Base-by-base conservation (phyloP, 2,329 filamentous ascomycete species). In the Monosporascus sp. region DNA sequence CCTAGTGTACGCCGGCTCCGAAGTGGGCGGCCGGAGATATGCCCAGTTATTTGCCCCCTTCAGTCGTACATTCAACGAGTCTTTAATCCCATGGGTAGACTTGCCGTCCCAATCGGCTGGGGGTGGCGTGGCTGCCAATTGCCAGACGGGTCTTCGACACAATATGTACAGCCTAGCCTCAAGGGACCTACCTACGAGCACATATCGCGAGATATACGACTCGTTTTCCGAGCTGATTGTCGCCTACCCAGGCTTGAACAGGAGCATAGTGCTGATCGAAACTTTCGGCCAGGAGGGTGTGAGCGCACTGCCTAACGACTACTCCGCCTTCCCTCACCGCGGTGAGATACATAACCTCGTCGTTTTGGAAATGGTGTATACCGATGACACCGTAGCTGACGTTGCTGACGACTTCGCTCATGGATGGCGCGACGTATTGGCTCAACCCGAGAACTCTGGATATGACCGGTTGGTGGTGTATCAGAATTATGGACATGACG, bases 401-500 rank as follows among this genome's bases (percentile, higher is more conserved):
- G 51, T 47, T 11, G 39, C 25, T 5, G 18, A 50, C 39, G 25
- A 18, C 43, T 53, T 27, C 11, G 48, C 39, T 14, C 37, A 45
- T 5, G 39, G 14, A 14, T 24, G 45, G 17, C 47, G 53, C 6
- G 35, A 43, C 3, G 43, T 43, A 17, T 5, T 55, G n/a, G 48
- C n/a, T 9, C 18, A 3, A 18, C 47, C 20, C 24, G 53, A 63
- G 9, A 68, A 63, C 0, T 72, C 61, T 48, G 74, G 69, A 3
- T 52, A 63, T 24, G 51, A 59, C 1, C 59, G 68, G 35, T 43
- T 72, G 48, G 65, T 71, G 52, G 62, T 69, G 0, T 80, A 81
- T 52, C 69, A 79, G 49, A 82, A 82, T 63, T 82, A 80, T 57
- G 78, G 77, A 0, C 71, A 71, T 49, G 78, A 78, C 1, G 67